Conservation (phyloP, 2,329 filamentous ascomycete species). For the Cladophialophora chaetospira region DNA sequence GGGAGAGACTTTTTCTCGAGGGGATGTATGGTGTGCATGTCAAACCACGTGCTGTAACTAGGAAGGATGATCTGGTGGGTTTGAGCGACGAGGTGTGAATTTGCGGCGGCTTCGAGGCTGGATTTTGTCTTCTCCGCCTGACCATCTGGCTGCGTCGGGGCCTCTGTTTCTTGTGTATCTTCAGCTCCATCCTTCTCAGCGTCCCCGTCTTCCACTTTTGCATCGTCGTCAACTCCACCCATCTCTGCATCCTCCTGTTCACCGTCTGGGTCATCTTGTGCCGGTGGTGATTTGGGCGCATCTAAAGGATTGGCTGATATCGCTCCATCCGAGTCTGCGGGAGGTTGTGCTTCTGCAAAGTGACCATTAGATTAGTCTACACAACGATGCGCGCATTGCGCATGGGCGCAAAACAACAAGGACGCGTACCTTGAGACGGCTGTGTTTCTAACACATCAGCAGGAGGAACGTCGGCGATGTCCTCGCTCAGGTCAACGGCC, state of each 20-base stretch:
- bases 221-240: slow-evolving; percentile 61
- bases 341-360: slow-evolving; percentile 11
- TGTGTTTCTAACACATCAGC: slow-evolving; percentile 7
- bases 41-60: slow-evolving; percentile 98
- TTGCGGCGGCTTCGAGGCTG: slow-evolving; percentile 78
- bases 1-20: slow-evolving; percentile 93
- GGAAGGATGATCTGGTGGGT: slow-evolving; percentile 95
- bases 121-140: slow-evolving; percentile 72
- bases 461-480: slow-evolving; percentile 2
- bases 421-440: slow-evolving; percentile 23
- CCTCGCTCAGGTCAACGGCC: slow-evolving; percentile 2
- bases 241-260: slow-evolving; percentile 75
- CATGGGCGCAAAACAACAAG: not conserved
- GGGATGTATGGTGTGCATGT: slow-evolving; percentile 89
- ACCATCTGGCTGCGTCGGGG: slow-evolving; percentile 52
- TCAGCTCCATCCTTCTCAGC: slow-evolving; percentile 46
- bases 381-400: not conserved
- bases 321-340: slow-evolving; percentile 16
- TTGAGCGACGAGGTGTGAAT: slow-evolving; percentile 88
- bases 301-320: slow-evolving; percentile 44
- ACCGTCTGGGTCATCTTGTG: slow-evolving; percentile 58
- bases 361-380: not conserved
- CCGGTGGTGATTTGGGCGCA: slow-evolving; percentile 65
- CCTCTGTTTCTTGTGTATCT: slow-evolving; percentile 41
- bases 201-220: slow-evolving; percentile 42